These are phyloP conservation scores for Lasiodiplodia theobromae DNA, from an alignment of 2,329 filamentous ascomycete species.

Conservation along the genomic window DNA sequence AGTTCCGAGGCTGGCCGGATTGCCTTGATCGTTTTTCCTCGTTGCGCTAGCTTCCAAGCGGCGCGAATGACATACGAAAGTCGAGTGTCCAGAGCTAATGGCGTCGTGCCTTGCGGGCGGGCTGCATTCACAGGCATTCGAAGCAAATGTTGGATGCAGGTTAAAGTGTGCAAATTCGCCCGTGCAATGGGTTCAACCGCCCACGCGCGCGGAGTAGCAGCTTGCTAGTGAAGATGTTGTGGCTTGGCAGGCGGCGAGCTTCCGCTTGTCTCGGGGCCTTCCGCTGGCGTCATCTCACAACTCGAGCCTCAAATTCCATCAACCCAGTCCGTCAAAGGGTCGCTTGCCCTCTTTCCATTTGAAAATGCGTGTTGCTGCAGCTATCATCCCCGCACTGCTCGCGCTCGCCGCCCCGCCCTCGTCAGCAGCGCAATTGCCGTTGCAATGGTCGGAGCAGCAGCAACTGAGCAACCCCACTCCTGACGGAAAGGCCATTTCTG, in stretches of 20 bases:
- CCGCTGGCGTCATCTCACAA: slow-evolving; percentile 22
- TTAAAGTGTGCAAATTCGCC: too few relatives aligned
- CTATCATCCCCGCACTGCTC: not conserved
- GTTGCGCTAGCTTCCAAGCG: not conserved
- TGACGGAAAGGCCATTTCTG: not conserved
- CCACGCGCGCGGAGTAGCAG: not conserved
- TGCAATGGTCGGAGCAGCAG: slow-evolving; percentile 7
- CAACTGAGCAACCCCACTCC: slow-evolving; percentile 15
- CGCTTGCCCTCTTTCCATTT: not conserved
- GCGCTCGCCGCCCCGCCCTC: not conserved
- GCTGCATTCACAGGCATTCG: too few relatives aligned
- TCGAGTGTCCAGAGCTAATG: too few relatives aligned
- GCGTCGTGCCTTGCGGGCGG: too few relatives aligned
- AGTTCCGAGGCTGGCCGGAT: not conserved
- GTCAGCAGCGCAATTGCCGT: slow-evolving; percentile 13
- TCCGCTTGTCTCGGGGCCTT: slow-evolving; percentile 12
- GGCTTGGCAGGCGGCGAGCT: slow-evolving; percentile 24
- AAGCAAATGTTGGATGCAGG: too few relatives aligned
- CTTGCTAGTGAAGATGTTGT: not conserved
- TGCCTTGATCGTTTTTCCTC: not conserved
- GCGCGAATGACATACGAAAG: not conserved
- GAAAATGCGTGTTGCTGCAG: slow-evolving; percentile 9
- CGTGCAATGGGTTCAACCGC: not conserved
- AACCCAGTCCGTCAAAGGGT: not conserved
- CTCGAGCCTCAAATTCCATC: slow-evolving; percentile 16